phyloP scores from a whole-genome alignment of 129 eudicot genomes.

The Apium graveolens region DNA sequence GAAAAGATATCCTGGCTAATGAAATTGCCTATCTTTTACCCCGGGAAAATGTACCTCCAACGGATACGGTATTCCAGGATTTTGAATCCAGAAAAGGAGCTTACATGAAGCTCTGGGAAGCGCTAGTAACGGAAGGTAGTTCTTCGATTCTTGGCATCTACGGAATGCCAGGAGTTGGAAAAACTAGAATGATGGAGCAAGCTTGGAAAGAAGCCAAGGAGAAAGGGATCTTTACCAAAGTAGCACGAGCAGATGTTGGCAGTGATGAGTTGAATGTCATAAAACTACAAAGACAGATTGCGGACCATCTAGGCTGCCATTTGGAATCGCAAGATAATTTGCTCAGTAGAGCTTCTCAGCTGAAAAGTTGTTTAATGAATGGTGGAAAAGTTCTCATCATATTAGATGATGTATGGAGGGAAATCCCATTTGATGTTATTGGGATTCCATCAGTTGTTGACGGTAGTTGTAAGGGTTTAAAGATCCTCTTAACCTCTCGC shows the following conservation, averaged over 20 bases:
- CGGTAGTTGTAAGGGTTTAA: neutral
- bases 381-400: neutral
- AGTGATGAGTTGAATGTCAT: neutral
- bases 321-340: neutral
- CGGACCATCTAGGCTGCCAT: neutral
- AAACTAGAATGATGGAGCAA: neutral
- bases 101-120: neutral
- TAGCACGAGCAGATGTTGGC: neutral
- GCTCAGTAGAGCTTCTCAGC: neutral
- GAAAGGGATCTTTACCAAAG: neutral
- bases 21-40: neutral
- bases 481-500: constrained; percentile 9
- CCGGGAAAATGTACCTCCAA: neutral
- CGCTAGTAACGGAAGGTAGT: neutral
- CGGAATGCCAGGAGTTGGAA: constrained; percentile 4
- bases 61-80: neutral
- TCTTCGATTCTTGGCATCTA: neutral
- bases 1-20: neutral
- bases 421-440: neutral
- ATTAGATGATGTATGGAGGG: constrained; percentile 12
- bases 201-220: neutral
- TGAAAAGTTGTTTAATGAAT: neutral
- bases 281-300: neutral
- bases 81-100: neutral
- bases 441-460: neutral